These are phyloP conservation scores for Borovskyia barvae DNA, from an alignment of 208 protist species.

Conservation along the genomic window DNA sequence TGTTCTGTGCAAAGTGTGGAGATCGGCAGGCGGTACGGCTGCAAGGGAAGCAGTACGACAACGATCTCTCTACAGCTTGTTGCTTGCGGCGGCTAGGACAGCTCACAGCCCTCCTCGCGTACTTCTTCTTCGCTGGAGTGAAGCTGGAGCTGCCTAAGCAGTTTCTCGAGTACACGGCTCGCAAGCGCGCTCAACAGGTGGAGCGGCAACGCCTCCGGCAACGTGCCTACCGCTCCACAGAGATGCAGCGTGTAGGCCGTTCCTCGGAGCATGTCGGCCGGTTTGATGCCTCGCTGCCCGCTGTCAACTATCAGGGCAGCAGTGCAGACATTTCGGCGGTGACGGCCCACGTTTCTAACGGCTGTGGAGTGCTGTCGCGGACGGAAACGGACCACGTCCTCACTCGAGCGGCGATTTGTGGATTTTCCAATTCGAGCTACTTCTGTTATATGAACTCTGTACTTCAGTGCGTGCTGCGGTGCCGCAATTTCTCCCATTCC, in stretches of 20 bases:
- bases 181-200: constrained; percentile 23
- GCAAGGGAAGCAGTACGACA: constrained; percentile 32
- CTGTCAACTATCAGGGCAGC: neutral
- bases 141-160: constrained; percentile 27
- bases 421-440: constrained; percentile 90
- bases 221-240: neutral
- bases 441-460: constrained; percentile 97
- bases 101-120: constrained; percentile 42
- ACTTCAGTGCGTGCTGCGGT: constrained; percentile 93
- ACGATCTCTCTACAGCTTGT: constrained; percentile 22
- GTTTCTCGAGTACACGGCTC: constrained; percentile 26
- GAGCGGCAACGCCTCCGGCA: constrained; percentile 29
- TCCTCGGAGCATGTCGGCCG: constrained; percentile 8
- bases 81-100: constrained; percentile 45
- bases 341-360: neutral
- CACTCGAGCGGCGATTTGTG: constrained; percentile 51
- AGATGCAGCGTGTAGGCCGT: constrained; percentile 28
- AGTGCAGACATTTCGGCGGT: neutral
- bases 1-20: constrained; percentile 46
- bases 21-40: constrained; percentile 31
- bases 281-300: constrained; percentile 11
- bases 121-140: constrained; percentile 38
- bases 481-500: constrained; percentile 48
- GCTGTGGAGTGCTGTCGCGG: constrained; percentile 22
- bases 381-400: constrained; percentile 44